Evolutionary conservation across 2,329 filamentous ascomycete species (phyloP).

Genomic region (Herpotrichia juniperi): DNA sequence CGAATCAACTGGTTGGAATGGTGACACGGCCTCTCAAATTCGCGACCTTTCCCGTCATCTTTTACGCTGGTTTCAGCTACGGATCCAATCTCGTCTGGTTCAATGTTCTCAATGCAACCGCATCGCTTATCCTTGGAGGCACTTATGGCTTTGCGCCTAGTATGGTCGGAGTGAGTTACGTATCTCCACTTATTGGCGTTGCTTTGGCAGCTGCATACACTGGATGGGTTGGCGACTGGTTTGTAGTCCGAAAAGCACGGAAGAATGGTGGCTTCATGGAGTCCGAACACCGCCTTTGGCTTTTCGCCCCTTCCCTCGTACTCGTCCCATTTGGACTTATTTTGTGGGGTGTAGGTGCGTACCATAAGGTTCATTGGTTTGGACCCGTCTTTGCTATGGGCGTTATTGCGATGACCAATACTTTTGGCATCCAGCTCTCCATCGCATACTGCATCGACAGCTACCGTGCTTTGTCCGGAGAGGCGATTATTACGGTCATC

Average conservation of each 20-base stretch:
- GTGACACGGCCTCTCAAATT: slow-evolving; percentile 16
- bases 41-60: slow-evolving; percentile 44
- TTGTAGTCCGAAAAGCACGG: slow-evolving; percentile 43
- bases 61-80: slow-evolving; percentile 49
- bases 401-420: slow-evolving; percentile 52
- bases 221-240: slow-evolving; percentile 42
- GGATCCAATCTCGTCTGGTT: slow-evolving; percentile 50
- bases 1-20: slow-evolving; percentile 24
- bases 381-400: slow-evolving; percentile 58
- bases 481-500: slow-evolving; percentile 59
- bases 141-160: slow-evolving; percentile 46
- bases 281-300: slow-evolving; percentile 49
- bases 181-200: slow-evolving; percentile 44
- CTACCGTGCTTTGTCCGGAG: slow-evolving; percentile 56
- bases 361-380: slow-evolving; percentile 56
- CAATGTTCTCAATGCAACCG: slow-evolving; percentile 52
- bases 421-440: slow-evolving; percentile 51
- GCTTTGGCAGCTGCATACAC: slow-evolving; percentile 40
- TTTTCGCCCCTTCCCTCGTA: slow-evolving; percentile 47
- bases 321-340: slow-evolving; percentile 53
- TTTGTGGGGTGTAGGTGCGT: slow-evolving; percentile 59
- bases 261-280: slow-evolving; percentile 48
- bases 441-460: slow-evolving; percentile 57
- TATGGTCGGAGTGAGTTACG: slow-evolving; percentile 47
- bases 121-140: slow-evolving; percentile 46